Percentiles rank a stretch among this genome's conserved stretches.
Conservation (phyloP, 495 filamentous ascomycete genomes). For the Glutinoglossum americanum region DNA sequence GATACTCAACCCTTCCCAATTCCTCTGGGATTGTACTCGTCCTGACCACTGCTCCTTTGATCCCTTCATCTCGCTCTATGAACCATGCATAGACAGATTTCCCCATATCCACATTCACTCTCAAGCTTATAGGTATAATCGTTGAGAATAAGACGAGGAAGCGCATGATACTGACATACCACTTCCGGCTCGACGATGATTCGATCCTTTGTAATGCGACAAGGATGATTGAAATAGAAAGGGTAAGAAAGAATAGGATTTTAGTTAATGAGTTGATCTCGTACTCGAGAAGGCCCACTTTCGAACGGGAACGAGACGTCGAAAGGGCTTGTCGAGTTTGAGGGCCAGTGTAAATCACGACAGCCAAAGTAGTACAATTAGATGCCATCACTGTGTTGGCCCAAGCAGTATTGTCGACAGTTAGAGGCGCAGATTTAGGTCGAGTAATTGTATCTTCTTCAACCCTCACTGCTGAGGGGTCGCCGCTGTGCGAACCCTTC, state of each 20-base stretch:
- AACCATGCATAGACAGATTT: constrained; percentile 92
- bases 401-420: constrained; percentile 97
- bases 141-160: constrained; percentile 97
- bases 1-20: constrained; percentile 83
- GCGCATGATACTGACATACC: constrained; percentile 90
- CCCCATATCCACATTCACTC: constrained; percentile 92
- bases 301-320: constrained; percentile 74
- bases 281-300: constrained; percentile 78
- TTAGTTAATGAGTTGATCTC: constrained; percentile 98
- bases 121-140: constrained; percentile 89
- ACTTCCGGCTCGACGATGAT: constrained; percentile 34
- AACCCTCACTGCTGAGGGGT: constrained; percentile 1
- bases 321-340: constrained; percentile 90
- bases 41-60: constrained; percentile 76
- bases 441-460: constrained; percentile 11
- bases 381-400: constrained; percentile 93
- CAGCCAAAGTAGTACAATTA: constrained; percentile 66
- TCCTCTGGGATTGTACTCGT: constrained; percentile 97
- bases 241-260: constrained; percentile 75
- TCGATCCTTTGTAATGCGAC: constrained; percentile 66
- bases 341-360: constrained; percentile 81
- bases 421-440: constrained; percentile 41
- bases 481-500: constrained; percentile 9
- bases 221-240: constrained; percentile 70
- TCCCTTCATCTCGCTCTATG: constrained; percentile 78